Base-by-base conservation (phyloP, 805 yeast species). In the Starmerella tilneyi region DNA sequence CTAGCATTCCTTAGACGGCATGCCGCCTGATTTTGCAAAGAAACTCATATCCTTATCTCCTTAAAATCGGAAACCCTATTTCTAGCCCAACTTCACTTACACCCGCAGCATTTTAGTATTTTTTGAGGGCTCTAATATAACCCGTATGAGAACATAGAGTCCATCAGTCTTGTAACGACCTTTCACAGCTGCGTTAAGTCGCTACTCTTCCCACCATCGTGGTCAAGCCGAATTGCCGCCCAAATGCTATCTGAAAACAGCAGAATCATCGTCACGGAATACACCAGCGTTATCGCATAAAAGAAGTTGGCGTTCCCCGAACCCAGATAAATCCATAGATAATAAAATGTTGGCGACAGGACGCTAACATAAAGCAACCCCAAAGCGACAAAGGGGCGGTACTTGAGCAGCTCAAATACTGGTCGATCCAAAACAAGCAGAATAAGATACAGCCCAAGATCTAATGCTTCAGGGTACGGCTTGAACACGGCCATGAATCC, bases 301-400 rank as follows among this genome's bases (percentile, higher is more conserved):
- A 86, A 92, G 68, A 92, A 92, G 63, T 92, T 92, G 43, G 96
- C 79, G 65, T 92, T 92, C 22, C 98, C 99, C 26, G 92, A 84
- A 12, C 96, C 96, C 47, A 84, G 70, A 47, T 80, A 81, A 54
- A 89, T 84, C 99, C 99, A 92, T 48, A 92, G 73, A 62, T 85
- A 85, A 66, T 86, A 86, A 61, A 89, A 92, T 9, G 84, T 78
- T 2, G 97, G 96, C 5, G 92, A 76, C 39, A 92, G 69, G 2
- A 83, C 68, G 13, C 48, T 26, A 19, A 80, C 69, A 49, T 74
- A 78, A 7, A 74, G 51, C 38, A 82, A 65, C 8, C 77, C 69
- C 33, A 83, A 61, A 2, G 71, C 69, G 28, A 76, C 70, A 20
- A 78, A 63, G 38, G 73, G 54, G 6, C 70, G 66, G 54, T 73